phyloP scores from a whole-genome alignment of 805 yeast genomes.

The Starmerella potacharoeniae region DNA sequence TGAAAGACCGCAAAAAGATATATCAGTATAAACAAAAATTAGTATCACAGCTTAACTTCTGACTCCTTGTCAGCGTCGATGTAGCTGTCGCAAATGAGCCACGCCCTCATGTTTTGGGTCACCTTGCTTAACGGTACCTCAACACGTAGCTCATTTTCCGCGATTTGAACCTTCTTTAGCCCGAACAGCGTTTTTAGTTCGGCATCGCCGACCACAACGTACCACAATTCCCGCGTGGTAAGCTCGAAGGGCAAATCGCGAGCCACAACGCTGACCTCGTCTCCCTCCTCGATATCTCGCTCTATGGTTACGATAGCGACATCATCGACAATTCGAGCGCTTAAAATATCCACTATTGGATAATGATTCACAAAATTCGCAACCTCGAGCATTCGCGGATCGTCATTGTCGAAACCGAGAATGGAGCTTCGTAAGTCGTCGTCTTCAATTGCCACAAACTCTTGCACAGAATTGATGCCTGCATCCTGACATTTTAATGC shows the following conservation, averaged over 20 bases:
- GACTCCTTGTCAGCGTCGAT: conserved; percentile 87
- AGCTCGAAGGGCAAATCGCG: not conserved
- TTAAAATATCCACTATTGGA: conserved; percentile 67
- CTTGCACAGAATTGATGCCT: conserved; percentile 62
- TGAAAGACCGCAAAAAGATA: too few relatives aligned
- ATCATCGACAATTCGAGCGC: conserved; percentile 41
- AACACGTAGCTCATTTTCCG: conserved; percentile 37
- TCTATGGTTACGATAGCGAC: conserved; percentile 36
- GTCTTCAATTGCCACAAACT: conserved; percentile 65
- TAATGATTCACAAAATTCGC: conserved; percentile 83
- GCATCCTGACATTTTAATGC: conserved; percentile 39
- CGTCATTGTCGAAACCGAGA: conserved; percentile 41
- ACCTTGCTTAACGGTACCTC: conserved; percentile 33
- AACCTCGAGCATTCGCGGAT: conserved; percentile 41
- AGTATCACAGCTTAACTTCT: conserved; percentile 13
- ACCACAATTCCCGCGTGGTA: conserved; percentile 38
- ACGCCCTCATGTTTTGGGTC: conserved; percentile 43
- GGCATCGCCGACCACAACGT: conserved; percentile 73
- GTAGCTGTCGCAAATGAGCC: conserved; percentile 88
- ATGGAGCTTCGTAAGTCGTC: conserved; percentile 47
- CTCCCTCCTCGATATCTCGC: conserved; percentile 57
- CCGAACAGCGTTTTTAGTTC: conserved; percentile 53
- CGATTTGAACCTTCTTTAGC: conserved; percentile 50
- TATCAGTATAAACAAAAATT: not conserved
- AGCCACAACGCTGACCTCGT: conserved; percentile 38